These are phyloP conservation scores for Penicillium parvum DNA, from an alignment of 495 filamentous ascomycete genomes.

Conservation along the genomic window DNA sequence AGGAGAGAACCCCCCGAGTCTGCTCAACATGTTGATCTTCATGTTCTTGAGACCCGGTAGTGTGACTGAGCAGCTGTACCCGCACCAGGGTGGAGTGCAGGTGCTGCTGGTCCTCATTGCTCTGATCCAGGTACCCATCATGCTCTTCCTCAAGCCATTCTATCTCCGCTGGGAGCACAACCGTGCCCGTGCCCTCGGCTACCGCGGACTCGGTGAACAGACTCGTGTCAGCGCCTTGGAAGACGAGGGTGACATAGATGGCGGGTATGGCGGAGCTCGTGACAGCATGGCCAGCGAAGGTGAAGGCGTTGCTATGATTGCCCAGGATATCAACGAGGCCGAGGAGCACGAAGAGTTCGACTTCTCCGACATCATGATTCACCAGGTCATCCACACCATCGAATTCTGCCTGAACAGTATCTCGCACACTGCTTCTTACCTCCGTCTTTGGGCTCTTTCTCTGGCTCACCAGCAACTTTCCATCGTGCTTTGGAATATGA, in stretches of 20 bases:
- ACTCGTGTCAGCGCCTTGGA: conserved; percentile 81
- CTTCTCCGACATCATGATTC: conserved; percentile 94
- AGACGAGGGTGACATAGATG: conserved; percentile 63
- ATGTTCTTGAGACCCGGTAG: conserved; percentile 92
- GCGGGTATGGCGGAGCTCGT: conserved; percentile 44
- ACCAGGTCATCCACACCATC: conserved; percentile 98
- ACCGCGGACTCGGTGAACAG: conserved; percentile 85
- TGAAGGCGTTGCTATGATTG: conserved; percentile 90
- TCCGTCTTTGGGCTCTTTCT: conserved; percentile 96
- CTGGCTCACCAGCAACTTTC: conserved; percentile 97
- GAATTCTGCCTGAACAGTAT: conserved; percentile 99
- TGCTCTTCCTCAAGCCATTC: conserved; percentile 93
- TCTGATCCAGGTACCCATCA: conserved; percentile 76
- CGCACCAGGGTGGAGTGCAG: conserved; percentile 71
- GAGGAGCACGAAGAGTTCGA: conserved; percentile 93
- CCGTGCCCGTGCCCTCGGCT: conserved; percentile 77
- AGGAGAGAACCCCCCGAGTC: conserved; percentile 65
- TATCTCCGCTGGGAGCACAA: conserved; percentile 93
- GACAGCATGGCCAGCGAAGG: conserved; percentile 72
- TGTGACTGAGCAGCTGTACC: conserved; percentile 69
- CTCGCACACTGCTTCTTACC: conserved; percentile 96
- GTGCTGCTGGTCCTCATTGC: conserved; percentile 77
- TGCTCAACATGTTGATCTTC: conserved; percentile 99
- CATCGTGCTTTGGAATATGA: conserved; percentile 96
- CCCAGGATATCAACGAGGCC: conserved; percentile 70